Evolutionary conservation across 345 rosid genomes (phyloP), one percentile per base, ranked within the genome.

Genomic region (Turnera subulata): DNA sequence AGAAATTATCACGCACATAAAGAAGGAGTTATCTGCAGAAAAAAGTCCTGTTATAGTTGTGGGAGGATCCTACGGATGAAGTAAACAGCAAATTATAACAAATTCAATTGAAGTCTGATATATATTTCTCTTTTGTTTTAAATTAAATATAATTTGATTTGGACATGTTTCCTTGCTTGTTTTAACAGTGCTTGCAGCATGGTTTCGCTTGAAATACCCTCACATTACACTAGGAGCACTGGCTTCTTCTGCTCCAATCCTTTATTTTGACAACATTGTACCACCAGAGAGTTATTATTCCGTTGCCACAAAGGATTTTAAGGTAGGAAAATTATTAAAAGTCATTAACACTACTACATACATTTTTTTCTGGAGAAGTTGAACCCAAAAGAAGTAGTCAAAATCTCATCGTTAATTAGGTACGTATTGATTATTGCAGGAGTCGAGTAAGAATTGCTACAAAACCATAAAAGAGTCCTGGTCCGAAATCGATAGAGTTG

Each of bases 361-460:
- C n/a, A 2, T 47, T 47, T n/a, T n/a, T n/a, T n/a, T n/a, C n/a
- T n/a, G n/a, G n/a, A n/a, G n/a, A n/a, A n/a, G n/a, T n/a, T n/a
- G n/a, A n/a, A n/a, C n/a, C n/a, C n/a, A n/a, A n/a, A n/a, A n/a
- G n/a, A n/a, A n/a, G n/a, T n/a, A n/a, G n/a, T n/a, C n/a, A n/a
- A n/a, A n/a, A n/a, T n/a, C n/a, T 21, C 23, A n/a, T n/a, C n/a
- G n/a, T n/a, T 21, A 10, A 11, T 24, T 23, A 1, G 53, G 29
- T 29, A n/a, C 32, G 13, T 14, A 26, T 33, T n/a, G 20, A 8
- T 2, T 11, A 11, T 44, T 66, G 62, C 59, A 76, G 81, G 72
- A 72, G 24, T 38, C 58, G 6, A 72, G 81, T 44, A 39, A 66
- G 37, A 55, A 46, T n/a, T 76, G 81, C 70, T 60, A 58, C 48